phyloP scores from a whole-genome alignment of 2,329 filamentous ascomycete genomes.

The Fusarium mundagurra region DNA sequence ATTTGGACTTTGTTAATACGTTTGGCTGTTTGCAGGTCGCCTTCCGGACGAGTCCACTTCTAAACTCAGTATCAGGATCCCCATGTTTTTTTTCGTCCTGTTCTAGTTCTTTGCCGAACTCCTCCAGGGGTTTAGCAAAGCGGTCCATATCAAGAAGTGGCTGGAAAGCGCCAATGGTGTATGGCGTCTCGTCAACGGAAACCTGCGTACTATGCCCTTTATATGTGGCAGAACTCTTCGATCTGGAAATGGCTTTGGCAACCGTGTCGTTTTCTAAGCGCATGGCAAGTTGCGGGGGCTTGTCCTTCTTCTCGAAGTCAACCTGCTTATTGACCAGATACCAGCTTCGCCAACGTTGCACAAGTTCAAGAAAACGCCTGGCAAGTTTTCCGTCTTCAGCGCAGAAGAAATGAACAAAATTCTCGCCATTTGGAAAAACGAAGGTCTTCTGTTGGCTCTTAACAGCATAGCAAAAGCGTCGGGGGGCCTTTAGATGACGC shows the following conservation, averaged over 20 bases:
- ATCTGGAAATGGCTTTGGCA: constrained; percentile 53
- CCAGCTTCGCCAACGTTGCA: constrained; percentile 91
- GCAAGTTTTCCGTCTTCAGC: constrained; percentile 77
- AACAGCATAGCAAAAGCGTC: constrained; percentile 85
- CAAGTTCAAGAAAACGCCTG: constrained; percentile 72
- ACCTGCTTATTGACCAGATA: constrained; percentile 80
- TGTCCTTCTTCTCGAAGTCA: constrained; percentile 53
- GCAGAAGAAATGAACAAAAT: constrained; percentile 92
- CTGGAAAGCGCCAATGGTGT: constrained; percentile 73
- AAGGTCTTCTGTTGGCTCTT: constrained; percentile 91
- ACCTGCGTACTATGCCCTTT: constrained; percentile 49
- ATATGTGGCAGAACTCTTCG: constrained; percentile 29
- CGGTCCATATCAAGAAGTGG: constrained; percentile 72
- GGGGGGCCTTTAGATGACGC: constrained; percentile 82
- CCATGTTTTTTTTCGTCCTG: constrained; percentile 9
- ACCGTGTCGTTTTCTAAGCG: constrained; percentile 10
- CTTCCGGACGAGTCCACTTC: constrained; percentile 23
- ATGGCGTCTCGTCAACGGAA: constrained; percentile 60
- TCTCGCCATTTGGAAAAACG: constrained; percentile 83
- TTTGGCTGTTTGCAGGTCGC: constrained; percentile 21
- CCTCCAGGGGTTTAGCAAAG: constrained; percentile 63
- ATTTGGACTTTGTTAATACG: constrained; percentile 43
- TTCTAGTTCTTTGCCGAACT: constrained; percentile 58
- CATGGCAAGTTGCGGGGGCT: constrained; percentile 5
- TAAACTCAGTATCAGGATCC: constrained; percentile 22